These are phyloP conservation scores for Aspergillus nomiae DNA, from an alignment of 2,329 filamentous ascomycete genomes.

Conservation along the genomic window DNA sequence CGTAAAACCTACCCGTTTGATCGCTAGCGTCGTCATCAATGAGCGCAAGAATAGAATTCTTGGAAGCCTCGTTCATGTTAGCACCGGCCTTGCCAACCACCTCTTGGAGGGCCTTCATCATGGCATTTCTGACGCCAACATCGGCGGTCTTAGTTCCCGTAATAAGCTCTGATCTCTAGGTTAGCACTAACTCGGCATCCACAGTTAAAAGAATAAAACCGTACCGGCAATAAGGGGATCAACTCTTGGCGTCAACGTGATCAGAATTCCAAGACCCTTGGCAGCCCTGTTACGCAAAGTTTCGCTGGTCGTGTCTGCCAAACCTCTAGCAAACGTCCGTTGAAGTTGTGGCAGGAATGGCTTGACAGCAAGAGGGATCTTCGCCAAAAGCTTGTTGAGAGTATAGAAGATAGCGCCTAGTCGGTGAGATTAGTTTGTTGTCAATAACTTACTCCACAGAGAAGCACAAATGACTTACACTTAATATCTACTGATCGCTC, in stretches of 20 bases:
- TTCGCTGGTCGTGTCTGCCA: slow-evolving; percentile 92
- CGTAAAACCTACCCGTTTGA: slow-evolving; percentile 58
- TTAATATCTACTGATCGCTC: slow-evolving; percentile 96
- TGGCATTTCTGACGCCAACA: slow-evolving; percentile 84
- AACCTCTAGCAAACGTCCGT: slow-evolving; percentile 91
- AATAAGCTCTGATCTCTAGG: slow-evolving; percentile 67
- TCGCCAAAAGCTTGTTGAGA: slow-evolving; percentile 91
- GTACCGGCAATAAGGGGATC: slow-evolving; percentile 78
- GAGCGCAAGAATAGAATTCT: slow-evolving; percentile 79
- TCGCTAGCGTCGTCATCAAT: slow-evolving; percentile 85
- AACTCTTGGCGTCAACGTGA: slow-evolving; percentile 91
- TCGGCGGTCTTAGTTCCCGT: slow-evolving; percentile 93
- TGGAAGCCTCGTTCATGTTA: slow-evolving; percentile 92
- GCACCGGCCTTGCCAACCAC: slow-evolving; percentile 91
- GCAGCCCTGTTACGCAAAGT: slow-evolving; percentile 83
- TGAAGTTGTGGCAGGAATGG: slow-evolving; percentile 96
- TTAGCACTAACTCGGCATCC: slow-evolving; percentile 13
- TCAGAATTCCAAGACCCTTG: slow-evolving; percentile 90
- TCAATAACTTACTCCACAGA: background rate
- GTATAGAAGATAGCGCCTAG: slow-evolving; percentile 84
- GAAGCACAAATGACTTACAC: slow-evolving; percentile 36
- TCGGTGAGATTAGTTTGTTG: slow-evolving; percentile 22
- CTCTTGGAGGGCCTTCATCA: slow-evolving; percentile 95
- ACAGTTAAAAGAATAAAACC: slow-evolving; percentile 11
- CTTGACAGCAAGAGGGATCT: slow-evolving; percentile 93